These are phyloP conservation scores for Extremus antarcticus DNA, from an alignment of 495 filamentous ascomycete species.

Conservation along the genomic window DNA sequence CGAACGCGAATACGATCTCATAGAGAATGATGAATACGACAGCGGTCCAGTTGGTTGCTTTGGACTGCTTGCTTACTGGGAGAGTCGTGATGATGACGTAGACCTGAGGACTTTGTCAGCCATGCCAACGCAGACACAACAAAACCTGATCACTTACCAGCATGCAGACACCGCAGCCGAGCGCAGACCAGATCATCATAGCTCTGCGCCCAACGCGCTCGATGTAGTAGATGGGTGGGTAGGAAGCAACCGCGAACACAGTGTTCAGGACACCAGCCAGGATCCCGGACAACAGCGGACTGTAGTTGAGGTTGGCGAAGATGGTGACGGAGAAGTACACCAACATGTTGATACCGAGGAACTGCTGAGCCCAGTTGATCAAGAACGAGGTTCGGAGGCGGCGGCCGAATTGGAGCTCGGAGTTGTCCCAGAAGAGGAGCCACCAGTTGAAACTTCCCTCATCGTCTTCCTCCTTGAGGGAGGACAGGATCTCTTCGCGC, in stretches of 20 bases:
- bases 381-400: conserved; percentile 9
- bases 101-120: no score
- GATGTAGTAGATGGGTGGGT: conserved; percentile 8
- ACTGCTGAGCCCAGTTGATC: conserved; percentile 14
- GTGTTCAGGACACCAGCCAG: conserved; percentile 11
- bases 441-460: conserved; percentile 2
- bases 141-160: no score
- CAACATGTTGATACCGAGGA: conserved; percentile 11
- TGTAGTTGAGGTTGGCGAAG: conserved; percentile 7
- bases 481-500: not conserved
- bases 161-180: conserved; percentile 10
- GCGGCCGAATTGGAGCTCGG: conserved; percentile 10
- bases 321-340: conserved; percentile 7
- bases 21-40: conserved; percentile 11
- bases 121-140: no score
- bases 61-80: not conserved
- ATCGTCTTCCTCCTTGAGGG: conserved; percentile 2
- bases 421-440: conserved; percentile 11
- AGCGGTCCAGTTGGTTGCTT: conserved; percentile 5
- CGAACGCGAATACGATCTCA: conserved; percentile 2
- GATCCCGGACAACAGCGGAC: conserved; percentile 1
- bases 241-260: conserved; percentile 6
- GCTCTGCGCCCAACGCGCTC: conserved; percentile 5
- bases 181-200: conserved; percentile 9
- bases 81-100: conserved; percentile 10